Evolutionary conservation across 2,329 filamentous ascomycete species (phyloP).

Genomic region (Diaporthe citriasiana): DNA sequence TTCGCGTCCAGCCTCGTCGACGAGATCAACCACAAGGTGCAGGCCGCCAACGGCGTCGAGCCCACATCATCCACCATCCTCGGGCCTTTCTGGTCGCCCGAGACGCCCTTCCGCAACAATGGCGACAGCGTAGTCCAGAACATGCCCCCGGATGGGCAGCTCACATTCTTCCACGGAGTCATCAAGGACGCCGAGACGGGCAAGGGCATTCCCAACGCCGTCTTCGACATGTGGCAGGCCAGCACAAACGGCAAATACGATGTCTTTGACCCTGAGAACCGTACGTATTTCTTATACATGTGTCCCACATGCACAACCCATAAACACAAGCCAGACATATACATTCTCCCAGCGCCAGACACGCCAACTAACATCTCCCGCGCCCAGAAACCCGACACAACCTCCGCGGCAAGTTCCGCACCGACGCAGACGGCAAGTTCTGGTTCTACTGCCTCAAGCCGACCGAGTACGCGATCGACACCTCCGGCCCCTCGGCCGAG

Average conservation of each 20-base stretch:
- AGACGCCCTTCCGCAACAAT: slow-evolving; percentile 70
- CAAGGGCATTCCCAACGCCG: slow-evolving; percentile 56
- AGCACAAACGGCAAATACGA: slow-evolving; percentile 72
- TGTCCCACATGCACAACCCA: background rate
- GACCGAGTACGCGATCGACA: slow-evolving; percentile 73
- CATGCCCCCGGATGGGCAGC: slow-evolving; percentile 55
- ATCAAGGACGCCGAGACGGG: slow-evolving; percentile 45
- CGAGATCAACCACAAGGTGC: slow-evolving; percentile 73
- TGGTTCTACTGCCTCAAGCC: slow-evolving; percentile 75
- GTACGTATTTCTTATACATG: no score
- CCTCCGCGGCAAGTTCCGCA: slow-evolving; percentile 74
- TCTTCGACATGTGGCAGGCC: slow-evolving; percentile 74
- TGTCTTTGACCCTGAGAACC: slow-evolving; percentile 72
- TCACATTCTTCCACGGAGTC: slow-evolving; percentile 69
- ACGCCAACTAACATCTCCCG: background rate
- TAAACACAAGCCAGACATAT: no score
- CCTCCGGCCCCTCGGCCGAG: slow-evolving; percentile 57
- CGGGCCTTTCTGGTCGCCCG: slow-evolving; percentile 76
- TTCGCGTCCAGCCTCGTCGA: slow-evolving; percentile 62
- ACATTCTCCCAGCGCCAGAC: background rate
- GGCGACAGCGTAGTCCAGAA: slow-evolving; percentile 64
- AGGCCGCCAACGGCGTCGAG: slow-evolving; percentile 54
- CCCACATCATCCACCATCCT: slow-evolving; percentile 75
- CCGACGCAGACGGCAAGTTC: slow-evolving; percentile 72
- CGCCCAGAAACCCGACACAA: slow-evolving; percentile 53